These are phyloP conservation scores for Cryptococcus maquisensis DNA, from an alignment of 1,284 basidiomycete species.

Conservation along the genomic window DNA sequence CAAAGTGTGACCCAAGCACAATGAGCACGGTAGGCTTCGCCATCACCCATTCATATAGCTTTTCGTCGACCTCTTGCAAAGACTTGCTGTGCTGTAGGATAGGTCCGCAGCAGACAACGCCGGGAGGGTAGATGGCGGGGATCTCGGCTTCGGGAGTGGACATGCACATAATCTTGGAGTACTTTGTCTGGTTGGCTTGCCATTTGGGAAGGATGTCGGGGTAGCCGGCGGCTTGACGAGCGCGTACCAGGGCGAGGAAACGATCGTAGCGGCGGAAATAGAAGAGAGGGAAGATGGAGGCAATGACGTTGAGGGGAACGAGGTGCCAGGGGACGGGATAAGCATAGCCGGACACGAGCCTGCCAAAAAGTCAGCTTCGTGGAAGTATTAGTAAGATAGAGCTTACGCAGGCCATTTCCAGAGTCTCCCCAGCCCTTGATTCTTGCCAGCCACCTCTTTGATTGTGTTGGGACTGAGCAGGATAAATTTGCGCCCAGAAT, in stretches of 20 bases:
- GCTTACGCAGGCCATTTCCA: constrained; percentile 21
- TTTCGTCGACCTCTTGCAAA: constrained; percentile 11
- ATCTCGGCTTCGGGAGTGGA: constrained; percentile 16
- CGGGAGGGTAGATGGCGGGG: constrained; percentile 10
- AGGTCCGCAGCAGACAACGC: constrained; percentile 19
- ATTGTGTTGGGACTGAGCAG: constrained; percentile 20
- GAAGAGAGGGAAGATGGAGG: constrained; percentile 6
- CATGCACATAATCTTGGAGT: constrained; percentile 15
- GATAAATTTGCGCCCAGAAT: constrained; percentile 2
- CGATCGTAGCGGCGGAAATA: constrained; percentile 6
- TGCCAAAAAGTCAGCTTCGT: background rate
- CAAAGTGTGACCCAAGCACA: constrained; percentile 15
- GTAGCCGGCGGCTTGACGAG: constrained; percentile 16
- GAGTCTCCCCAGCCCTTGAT: constrained; percentile 4
- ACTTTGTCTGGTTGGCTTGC: background rate
- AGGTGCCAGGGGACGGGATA: constrained; percentile 12
- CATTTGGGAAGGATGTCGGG: constrained; percentile 9
- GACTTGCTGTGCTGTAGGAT: constrained; percentile 12
- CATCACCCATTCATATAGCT: background rate
- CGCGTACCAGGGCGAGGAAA: constrained; percentile 10
- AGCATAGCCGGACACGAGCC: background rate
- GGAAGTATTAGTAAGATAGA: background rate
- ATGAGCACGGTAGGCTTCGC: constrained; percentile 10
- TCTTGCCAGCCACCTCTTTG: constrained; percentile 13
- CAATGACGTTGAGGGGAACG: constrained; percentile 14